phyloP scores from a whole-genome alignment of 306 rosid species.

The Begonia masoniana region DNA sequence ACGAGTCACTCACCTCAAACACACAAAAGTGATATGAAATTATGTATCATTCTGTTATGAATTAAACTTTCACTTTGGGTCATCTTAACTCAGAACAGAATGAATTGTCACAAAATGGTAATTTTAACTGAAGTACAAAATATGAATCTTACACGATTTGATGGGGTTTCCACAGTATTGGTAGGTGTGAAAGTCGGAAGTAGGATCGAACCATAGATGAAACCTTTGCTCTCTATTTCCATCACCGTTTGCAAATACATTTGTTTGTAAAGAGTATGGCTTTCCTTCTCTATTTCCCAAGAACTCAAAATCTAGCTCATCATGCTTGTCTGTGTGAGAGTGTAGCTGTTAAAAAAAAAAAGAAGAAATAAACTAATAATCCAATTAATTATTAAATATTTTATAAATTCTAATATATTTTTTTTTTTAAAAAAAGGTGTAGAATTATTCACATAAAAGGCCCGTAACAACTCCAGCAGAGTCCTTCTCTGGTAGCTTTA shows the following conservation, averaged over 20 bases:
- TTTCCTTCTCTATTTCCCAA: slow-evolving; percentile 38
- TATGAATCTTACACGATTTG: slow-evolving; percentile 41
- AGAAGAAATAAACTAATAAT: neutral
- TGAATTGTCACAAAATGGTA: too few relatives aligned
- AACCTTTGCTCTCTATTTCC: slow-evolving; percentile 41
- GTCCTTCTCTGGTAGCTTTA: neutral
- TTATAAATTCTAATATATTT: too few relatives aligned
- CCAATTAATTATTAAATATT: too few relatives aligned
- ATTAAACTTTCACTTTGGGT: too few relatives aligned
- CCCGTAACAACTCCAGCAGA: neutral
- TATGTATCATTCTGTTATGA: too few relatives aligned
- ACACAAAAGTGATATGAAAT: too few relatives aligned
- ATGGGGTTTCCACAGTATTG: slow-evolving; percentile 43
- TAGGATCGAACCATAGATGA: slow-evolving; percentile 55
- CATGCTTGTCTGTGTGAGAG: slow-evolving; percentile 9
- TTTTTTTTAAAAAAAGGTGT: too few relatives aligned
- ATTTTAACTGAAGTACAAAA: too few relatives aligned
- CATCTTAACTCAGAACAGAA: too few relatives aligned
- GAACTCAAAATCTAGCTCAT: slow-evolving; percentile 57
- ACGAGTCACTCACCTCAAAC: too few relatives aligned
- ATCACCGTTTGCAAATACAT: slow-evolving; percentile 30
- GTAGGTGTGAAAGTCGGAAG: slow-evolving; percentile 26
- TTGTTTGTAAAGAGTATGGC: slow-evolving; percentile 36
- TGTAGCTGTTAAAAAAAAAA: neutral
- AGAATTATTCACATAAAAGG: neutral